phyloP scores from a whole-genome alignment of 495 filamentous ascomycete genomes.

The Aspergillus sclerotioniger region DNA sequence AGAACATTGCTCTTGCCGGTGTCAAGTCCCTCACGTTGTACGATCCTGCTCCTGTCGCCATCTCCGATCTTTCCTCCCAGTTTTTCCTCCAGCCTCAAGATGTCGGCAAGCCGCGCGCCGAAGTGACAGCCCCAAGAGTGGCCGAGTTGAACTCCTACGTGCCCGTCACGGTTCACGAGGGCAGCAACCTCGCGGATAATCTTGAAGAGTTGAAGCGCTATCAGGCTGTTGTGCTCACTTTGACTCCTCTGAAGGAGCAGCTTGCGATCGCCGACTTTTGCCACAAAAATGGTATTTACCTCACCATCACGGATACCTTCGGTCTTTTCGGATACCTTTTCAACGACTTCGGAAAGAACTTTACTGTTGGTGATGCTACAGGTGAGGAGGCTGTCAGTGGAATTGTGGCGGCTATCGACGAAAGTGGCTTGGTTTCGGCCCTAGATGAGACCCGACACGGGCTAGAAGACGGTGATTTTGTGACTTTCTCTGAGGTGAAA shows the following conservation, averaged over 20 bases:
- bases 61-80: slow-evolving; percentile 88
- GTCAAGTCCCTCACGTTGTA: slow-evolving; percentile 86
- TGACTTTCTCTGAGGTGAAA: slow-evolving; percentile 89
- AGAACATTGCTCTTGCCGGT: slow-evolving; percentile 97
- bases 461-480: slow-evolving; percentile 92
- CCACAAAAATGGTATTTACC: slow-evolving; percentile 85
- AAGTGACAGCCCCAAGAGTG: slow-evolving; percentile 81
- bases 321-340: slow-evolving; percentile 95
- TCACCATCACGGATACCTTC: slow-evolving; percentile 83
- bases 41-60: slow-evolving; percentile 75
- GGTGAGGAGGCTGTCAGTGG: slow-evolving; percentile 86
- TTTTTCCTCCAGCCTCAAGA: slow-evolving; percentile 91
- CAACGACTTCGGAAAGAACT: slow-evolving; percentile 95
- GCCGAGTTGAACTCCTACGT: slow-evolving; percentile 96
- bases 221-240: slow-evolving; percentile 89
- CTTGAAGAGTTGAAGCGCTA: slow-evolving; percentile 78
- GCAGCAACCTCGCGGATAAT: slow-evolving; percentile 62
- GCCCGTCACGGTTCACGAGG: slow-evolving; percentile 73
- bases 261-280: slow-evolving; percentile 83
- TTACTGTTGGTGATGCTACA: slow-evolving; percentile 82
- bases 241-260: slow-evolving; percentile 76
- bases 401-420: slow-evolving; percentile 86
- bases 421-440: slow-evolving; percentile 87
- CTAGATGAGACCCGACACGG: slow-evolving; percentile 95
- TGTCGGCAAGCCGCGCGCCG: slow-evolving; percentile 87